Evolutionary conservation across 139 green algal genomes (phyloP), one percentile per base, ranked within the genome.

Genomic region (Chlorella sp.): DNA sequence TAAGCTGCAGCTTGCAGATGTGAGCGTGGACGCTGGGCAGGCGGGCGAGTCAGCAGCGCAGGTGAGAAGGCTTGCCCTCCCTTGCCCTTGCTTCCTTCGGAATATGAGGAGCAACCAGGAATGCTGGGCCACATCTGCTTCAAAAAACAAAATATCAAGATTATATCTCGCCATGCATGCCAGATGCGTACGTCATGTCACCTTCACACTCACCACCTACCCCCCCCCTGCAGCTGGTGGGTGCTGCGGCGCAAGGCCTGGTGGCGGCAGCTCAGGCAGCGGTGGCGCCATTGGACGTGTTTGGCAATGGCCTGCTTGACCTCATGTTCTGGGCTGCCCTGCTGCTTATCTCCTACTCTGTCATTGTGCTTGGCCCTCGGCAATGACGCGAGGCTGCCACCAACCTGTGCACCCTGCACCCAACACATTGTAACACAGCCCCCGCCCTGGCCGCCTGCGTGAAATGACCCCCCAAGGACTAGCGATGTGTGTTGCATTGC

Each of bases 221-320:
- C n/a, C n/a, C n/a, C n/a, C n/a, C 34, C 39, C 48, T 86, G 79
- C 79, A 85, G 79, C 61, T 36, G 15, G 61, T 39, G 37, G 40
- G 30, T 14, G 36, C 28, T 18, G 60, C 37, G 12, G 80, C 39
- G 32, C 24, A 40, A 42, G 69, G 19, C 2, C 28, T 76, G 9
- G 36, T 9, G 18, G 61, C 2, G 5, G 39, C 61, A 12, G 30
- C 48, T 0, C 39, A 78, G 19, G 40, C 39, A 64, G 66, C 75
- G 0, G 77, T 40, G 36, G 64, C 69, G 0, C 81, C 86, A 1
- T 81, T 92, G 57, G 86, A 92, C 24, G 81, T 91, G 30, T 92
- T 91, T 83, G 81, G 90, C 42, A 78, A 75, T 42, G 53, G 66
- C 32, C 18, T 28, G 32, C 81, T 93, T 9, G 75, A 93, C 53